Base-by-base conservation (phyloP, 139 green algal genomes). In the Auxenochlorella pyrenoidosa region DNA sequence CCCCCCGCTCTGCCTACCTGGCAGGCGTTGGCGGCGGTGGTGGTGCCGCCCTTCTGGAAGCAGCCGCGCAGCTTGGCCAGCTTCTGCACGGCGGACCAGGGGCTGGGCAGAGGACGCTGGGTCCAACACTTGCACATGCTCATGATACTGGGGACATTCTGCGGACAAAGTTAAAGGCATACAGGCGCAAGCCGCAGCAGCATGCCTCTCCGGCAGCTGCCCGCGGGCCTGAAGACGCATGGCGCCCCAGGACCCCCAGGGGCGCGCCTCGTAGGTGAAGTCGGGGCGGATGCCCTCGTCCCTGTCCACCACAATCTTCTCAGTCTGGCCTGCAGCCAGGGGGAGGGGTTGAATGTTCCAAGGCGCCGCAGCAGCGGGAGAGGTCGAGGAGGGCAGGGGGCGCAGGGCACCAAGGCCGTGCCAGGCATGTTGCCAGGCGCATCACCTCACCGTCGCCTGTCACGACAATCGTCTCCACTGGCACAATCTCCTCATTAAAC, bases 401-500 rank as follows among this genome's bases (percentile, higher is more conserved):
- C 10, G 47, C 47, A 54, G n/a, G n/a, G n/a, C n/a, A n/a, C n/a
- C n/a, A n/a, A n/a, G n/a, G n/a, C n/a, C n/a, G n/a, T n/a, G n/a
- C n/a, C n/a, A n/a, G n/a, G 47, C 47, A 54, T 54, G 47, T 18
- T 54, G 47, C n/a, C n/a, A n/a, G 47, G 47, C 6, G 47, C 47
- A 10, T 10, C 6, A 32, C 15, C 15, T 40, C 15, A 73, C 66
- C 32, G 66, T 73, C 32, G 34, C 32, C 32, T 22, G n/a, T 34
- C 66, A 73, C 18, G 12, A 3, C 83, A 89, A 96, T 96, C 34
- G 97, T 99, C 44, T 89, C 38, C n/a, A 99, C 96, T 0, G 97
- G 96, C 77, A 99, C 95, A 81, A 99, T 99, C 94, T 99, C 96
- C 18, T 95, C 92, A 47, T 91, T 90, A 88, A 99, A 99, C 79